These are phyloP conservation scores for Prasinococcaceae sp. DNA, from an alignment of 139 green algal genomes.

Conservation along the genomic window DNA sequence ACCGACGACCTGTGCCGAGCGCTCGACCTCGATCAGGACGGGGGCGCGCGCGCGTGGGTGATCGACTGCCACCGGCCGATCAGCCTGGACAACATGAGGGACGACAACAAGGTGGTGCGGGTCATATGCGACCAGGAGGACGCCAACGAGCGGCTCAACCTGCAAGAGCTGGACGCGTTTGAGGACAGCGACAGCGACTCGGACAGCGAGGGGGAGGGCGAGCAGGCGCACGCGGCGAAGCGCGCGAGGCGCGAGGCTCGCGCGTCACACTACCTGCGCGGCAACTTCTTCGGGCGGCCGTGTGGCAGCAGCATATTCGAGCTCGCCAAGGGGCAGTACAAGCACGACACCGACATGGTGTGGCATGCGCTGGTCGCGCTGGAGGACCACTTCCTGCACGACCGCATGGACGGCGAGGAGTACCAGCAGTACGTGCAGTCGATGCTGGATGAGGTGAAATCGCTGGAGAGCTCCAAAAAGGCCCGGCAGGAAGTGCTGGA, in stretches of 20 bases:
- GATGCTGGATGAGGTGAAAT: neutral
- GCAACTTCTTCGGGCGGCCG: conserved; percentile 51
- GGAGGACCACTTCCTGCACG: conserved; percentile 77
- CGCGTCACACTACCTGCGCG: conserved; percentile 40
- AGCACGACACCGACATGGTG: conserved; percentile 47
- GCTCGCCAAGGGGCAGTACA: conserved; percentile 37
- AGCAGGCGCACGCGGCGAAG: too few species aligned
- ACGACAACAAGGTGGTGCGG: too few species aligned
- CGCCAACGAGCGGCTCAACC: too few species aligned
- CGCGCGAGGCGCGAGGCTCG: too few species aligned
- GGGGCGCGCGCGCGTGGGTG: conserved; percentile 5
- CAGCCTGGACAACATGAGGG: conserved; percentile 11
- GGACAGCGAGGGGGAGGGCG: too few species aligned
- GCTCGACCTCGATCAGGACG: conserved; percentile 3
- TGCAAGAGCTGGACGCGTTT: too few species aligned
- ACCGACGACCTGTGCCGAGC: conserved; percentile 13
- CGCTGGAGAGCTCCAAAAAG: conserved; percentile 11
- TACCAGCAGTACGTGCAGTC: conserved; percentile 30
- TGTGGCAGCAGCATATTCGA: conserved; percentile 47
- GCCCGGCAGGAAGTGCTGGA: neutral
- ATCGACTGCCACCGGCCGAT: conserved; percentile 19
- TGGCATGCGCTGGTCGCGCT: conserved; percentile 69
- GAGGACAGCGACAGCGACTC: too few species aligned
- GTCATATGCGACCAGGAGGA: too few species aligned
- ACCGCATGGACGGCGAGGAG: conserved; percentile 36